A percentile compares a stretch with the other conserved stretches of the same genome.
phyloP scores from a whole-genome alignment of 192 early-diverging fungal species.

The Backusella luteola region DNA sequence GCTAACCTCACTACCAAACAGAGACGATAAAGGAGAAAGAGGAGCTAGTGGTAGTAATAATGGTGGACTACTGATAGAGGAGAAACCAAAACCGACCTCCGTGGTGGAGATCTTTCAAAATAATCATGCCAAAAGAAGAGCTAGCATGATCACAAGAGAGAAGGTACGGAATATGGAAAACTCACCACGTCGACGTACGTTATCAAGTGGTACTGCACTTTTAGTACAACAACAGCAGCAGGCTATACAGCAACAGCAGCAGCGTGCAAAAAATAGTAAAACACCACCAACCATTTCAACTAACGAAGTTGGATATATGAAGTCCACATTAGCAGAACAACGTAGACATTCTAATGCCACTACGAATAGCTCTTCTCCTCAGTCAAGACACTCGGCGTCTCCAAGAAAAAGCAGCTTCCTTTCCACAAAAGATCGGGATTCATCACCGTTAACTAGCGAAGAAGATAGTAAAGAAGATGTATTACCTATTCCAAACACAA shows the following conservation, averaged over 20 bases:
- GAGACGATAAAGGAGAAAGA: background rate
- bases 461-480: slow-evolving; percentile 4
- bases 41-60: background rate
- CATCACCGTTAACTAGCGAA: background rate
- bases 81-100: background rate
- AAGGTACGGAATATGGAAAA: background rate
- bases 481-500: background rate
- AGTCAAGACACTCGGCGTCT: background rate
- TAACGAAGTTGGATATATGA: slow-evolving; percentile 12
- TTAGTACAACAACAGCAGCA: background rate
- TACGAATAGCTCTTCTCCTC: background rate
- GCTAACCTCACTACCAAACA: background rate
- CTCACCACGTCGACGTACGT: slow-evolving; percentile 13
- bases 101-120: background rate
- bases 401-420: background rate
- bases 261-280: background rate
- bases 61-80: background rate
- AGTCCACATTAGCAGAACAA: slow-evolving; percentile 8
- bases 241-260: background rate
- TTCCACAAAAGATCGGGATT: background rate
- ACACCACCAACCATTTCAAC: background rate
- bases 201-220: slow-evolving; percentile 15
- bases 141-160: slow-evolving; percentile 3
- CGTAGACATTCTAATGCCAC: slow-evolving; percentile 15
- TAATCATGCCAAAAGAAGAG: background rate